Evolutionary conservation across 352 stramenopile species (phyloP), one percentile per base, ranked within the genome.

Genomic region (Pythium folliculosum): DNA sequence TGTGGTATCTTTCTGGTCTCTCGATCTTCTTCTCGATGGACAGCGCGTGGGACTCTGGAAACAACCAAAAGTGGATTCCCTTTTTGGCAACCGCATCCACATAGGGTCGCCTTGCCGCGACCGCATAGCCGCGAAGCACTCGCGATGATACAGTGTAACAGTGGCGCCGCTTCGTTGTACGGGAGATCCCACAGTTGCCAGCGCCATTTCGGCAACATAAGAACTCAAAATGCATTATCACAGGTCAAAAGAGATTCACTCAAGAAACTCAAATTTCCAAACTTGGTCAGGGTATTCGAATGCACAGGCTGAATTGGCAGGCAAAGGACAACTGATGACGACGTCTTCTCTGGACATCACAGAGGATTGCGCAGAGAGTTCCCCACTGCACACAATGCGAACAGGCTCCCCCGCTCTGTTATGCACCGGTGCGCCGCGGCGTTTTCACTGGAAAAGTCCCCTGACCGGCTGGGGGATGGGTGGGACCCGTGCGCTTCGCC

Each of bases 261-360:
- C 12, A 12, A 12, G 35, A 40, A 40, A 12, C 6, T 40, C 35
- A 12, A 40, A 6, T 4, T 44, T 14, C 5, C 3, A 32, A 21
- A 54, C 19, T 57, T 57, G 50, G 1, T 27, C 12, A 14, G 25
- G 50, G 50, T 60, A 60, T 60, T 5, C 8, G 35, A n/a, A 55
- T 67, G 23, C 16, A 44, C 25, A 54, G 47, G 27, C 21, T 32
- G 38, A 7, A 37, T 30, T 32, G 21, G 43, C 35, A 54, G 49
- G 57, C 37, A 54, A 60, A 40, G 38, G 50, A 38, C 50, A 63
- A 27, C 35, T 53, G 51, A 58, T 62, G 51, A 63, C 65, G 43
- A 19, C 22, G 30, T 8, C 25, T 59, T 48, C 51, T 72, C 65
- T 67, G 65, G 35, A 53, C 65, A 72, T 67, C 65, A 66, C 58